phyloP scores from a whole-genome alignment of 2,329 filamentous ascomycete species.

The Claviceps sp. region DNA sequence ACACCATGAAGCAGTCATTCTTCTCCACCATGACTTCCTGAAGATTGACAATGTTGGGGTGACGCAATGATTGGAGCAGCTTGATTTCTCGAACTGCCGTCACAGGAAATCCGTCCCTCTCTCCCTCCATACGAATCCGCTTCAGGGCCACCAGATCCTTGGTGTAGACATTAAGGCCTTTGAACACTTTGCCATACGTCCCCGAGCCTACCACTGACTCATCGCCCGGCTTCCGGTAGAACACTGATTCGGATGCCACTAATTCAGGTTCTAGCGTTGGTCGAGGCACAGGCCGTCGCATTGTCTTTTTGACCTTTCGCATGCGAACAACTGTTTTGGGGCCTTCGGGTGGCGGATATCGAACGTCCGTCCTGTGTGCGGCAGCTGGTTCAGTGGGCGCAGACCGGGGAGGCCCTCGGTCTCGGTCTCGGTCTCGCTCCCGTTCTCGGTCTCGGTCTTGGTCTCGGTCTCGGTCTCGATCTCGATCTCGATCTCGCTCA shows the following conservation, averaged over 20 bases:
- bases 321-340: slow-evolving; percentile 33
- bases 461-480: background rate
- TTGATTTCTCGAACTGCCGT: slow-evolving; percentile 88
- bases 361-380: slow-evolving; percentile 22
- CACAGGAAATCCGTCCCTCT: slow-evolving; percentile 80
- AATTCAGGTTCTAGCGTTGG: slow-evolving; percentile 61
- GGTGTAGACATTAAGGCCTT: slow-evolving; percentile 85
- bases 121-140: slow-evolving; percentile 86
- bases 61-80: slow-evolving; percentile 71
- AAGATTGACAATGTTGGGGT: slow-evolving; percentile 69
- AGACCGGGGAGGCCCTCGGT: slow-evolving; percentile 34
- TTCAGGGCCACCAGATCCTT: slow-evolving; percentile 74
- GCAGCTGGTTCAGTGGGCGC: slow-evolving; percentile 43
- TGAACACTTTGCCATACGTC: slow-evolving; percentile 93
- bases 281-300: slow-evolving; percentile 57
- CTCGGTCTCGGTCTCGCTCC: slow-evolving; percentile 2
- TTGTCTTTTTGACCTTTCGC: slow-evolving; percentile 51
- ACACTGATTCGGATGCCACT: slow-evolving; percentile 72
- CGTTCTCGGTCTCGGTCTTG: background rate
- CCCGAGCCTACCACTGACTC: slow-evolving; percentile 92
- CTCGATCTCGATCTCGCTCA: background rate
- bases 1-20: slow-evolving; percentile 99
- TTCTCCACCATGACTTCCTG: slow-evolving; percentile 95
- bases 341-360: slow-evolving; percentile 19
- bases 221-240: slow-evolving; percentile 91